A percentile compares a stretch with the other conserved stretches of the same genome.
These are phyloP conservation scores for Passiflora organensis DNA, from an alignment of 345 rosid species.

Conservation along the genomic window DNA sequence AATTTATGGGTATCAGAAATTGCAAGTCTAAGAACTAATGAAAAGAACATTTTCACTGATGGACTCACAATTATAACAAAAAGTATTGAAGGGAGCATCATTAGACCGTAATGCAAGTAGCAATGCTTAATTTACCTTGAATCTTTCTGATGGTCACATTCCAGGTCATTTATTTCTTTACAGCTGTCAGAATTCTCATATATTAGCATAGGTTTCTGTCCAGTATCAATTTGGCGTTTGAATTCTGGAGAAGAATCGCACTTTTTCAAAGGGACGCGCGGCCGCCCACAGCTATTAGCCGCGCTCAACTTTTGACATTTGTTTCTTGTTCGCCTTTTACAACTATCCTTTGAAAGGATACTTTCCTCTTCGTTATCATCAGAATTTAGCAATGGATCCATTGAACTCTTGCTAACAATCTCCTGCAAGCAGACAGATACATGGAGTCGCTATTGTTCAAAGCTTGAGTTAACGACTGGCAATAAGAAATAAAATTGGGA, in stretches of 20 bases:
- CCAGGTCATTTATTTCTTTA: slow-evolving; percentile 49
- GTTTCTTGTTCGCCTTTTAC: slow-evolving; percentile 22
- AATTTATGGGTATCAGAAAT: too few species aligned
- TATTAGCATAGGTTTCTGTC: slow-evolving; percentile 32
- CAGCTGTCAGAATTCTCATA: slow-evolving; percentile 28
- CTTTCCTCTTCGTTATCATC: slow-evolving; percentile 22
- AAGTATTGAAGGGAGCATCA: too few species aligned
- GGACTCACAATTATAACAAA: too few species aligned
- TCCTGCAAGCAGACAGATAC: slow-evolving; percentile 44
- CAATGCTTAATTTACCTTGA: slow-evolving; percentile 44
- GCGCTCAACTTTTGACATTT: slow-evolving; percentile 31
- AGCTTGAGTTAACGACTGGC: background rate
- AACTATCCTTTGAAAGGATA: slow-evolving; percentile 19
- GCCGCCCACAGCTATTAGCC: slow-evolving; percentile 28
- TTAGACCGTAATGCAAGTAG: too few species aligned
- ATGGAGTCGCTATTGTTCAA: slow-evolving; percentile 10
- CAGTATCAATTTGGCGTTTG: slow-evolving; percentile 27
- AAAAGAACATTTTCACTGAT: too few species aligned
- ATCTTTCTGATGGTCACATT: slow-evolving; percentile 35
- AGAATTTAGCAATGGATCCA: slow-evolving; percentile 19
- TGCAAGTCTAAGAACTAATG: too few species aligned
- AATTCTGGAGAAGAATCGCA: slow-evolving; percentile 20
- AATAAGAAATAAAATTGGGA: background rate
- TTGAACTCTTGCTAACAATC: slow-evolving; percentile 34
- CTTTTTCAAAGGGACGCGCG: slow-evolving; percentile 21